Conservation (phyloP, 352 stramenopile species). For the Halophytophthora batemanensis region DNA sequence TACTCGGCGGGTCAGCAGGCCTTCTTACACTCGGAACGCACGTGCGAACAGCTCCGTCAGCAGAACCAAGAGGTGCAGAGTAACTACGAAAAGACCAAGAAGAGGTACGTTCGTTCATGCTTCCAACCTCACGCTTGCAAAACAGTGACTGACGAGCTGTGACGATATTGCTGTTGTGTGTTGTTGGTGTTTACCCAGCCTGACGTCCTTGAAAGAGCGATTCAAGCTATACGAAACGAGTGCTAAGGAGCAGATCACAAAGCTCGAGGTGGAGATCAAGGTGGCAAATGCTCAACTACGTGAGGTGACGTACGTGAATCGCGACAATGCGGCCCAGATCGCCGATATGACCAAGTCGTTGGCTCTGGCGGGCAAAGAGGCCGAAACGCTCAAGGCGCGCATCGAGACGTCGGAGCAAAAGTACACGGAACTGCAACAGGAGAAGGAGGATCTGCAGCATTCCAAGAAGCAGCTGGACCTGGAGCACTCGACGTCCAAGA, state of each 20-base stretch:
- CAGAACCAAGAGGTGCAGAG: constrained; percentile 71
- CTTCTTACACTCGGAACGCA: constrained; percentile 66
- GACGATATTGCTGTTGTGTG: neutral
- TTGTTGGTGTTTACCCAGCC: constrained; percentile 23
- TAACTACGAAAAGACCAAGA: constrained; percentile 70
- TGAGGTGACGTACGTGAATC: constrained; percentile 73
- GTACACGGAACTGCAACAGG: constrained; percentile 36
- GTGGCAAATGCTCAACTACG: constrained; percentile 64
- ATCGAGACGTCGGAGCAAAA: constrained; percentile 42
- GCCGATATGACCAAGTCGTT: constrained; percentile 57
- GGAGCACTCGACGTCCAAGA: constrained; percentile 51
- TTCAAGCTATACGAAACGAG: constrained; percentile 78
- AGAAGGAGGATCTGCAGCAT: constrained; percentile 60
- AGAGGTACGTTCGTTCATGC: constrained; percentile 41
- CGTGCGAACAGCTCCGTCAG: constrained; percentile 63
- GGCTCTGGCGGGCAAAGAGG: constrained; percentile 45
- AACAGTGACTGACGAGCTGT: neutral
- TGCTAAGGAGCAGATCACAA: constrained; percentile 76
- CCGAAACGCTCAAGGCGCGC: constrained; percentile 29
- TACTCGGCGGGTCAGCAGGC: constrained; percentile 77
- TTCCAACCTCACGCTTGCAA: neutral
- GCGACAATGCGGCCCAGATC: constrained; percentile 65
- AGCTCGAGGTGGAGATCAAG: constrained; percentile 80
- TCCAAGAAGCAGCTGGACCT: constrained; percentile 54
- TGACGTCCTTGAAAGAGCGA: constrained; percentile 58